These are phyloP conservation scores for Colletotrichum spinosum DNA, from an alignment of 2,329 filamentous ascomycete species.

Conservation along the genomic window DNA sequence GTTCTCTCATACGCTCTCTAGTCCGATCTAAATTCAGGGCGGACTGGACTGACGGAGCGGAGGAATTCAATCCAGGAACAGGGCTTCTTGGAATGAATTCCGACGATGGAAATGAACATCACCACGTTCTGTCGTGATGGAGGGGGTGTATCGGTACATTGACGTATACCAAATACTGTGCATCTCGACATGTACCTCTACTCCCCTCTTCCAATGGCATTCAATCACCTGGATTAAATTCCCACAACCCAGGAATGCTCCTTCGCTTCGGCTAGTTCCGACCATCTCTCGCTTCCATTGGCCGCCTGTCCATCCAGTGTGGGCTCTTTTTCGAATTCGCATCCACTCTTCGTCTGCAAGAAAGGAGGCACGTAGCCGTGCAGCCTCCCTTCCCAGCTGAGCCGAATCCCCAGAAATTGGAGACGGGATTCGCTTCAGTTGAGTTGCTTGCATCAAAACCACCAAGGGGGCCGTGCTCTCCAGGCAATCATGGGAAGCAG, in stretches of 20 bases:
- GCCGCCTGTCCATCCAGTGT: background rate
- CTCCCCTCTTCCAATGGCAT: background rate
- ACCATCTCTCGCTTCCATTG: background rate
- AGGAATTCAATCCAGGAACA: slow-evolving; percentile 33
- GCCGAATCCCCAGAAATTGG: too few species aligned
- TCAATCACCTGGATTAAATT: slow-evolving; percentile 25
- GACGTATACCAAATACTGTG: background rate
- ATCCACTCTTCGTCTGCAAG: background rate
- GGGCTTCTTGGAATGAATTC: slow-evolving; percentile 27
- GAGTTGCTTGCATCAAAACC: too few species aligned
- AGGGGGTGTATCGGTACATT: background rate
- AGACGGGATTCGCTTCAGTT: too few species aligned
- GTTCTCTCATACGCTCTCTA: background rate
- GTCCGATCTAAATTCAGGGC: slow-evolving; percentile 1
- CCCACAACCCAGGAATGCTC: slow-evolving; percentile 16
- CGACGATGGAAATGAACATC: slow-evolving; percentile 34
- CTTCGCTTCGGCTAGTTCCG: slow-evolving; percentile 31
- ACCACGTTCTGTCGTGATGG: slow-evolving; percentile 8
- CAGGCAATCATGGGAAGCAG: too few species aligned
- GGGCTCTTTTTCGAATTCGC: slow-evolving; percentile 3
- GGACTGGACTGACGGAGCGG: slow-evolving; percentile 18
- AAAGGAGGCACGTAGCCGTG: too few species aligned
- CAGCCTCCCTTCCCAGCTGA: too few species aligned
- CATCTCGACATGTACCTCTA: background rate
- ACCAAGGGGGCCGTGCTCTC: too few species aligned